Evolutionary conservation across 805 yeast species (phyloP), one percentile per base, ranked within the genome.

Genomic region (Cyberlindnera xylosilytica): DNA sequence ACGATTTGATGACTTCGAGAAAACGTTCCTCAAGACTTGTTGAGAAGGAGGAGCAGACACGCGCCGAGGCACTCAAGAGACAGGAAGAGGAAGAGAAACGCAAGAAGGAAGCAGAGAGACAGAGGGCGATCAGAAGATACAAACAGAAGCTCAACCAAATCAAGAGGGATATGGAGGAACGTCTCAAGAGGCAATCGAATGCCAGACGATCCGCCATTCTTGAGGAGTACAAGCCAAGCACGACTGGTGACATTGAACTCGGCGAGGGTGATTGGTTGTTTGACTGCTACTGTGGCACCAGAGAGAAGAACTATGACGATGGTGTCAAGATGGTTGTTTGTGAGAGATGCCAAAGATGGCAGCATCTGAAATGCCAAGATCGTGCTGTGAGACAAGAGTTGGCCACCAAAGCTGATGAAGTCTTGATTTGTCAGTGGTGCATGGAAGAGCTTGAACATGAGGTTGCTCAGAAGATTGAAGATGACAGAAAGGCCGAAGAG

Each of bases 1-100:
- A 76, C 36, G 74, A 73, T 18, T 60, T 86, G 41, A 62, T 86
- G 55, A 80, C 80, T 4, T 76, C 84, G 43, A 72, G 93, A 54
- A 85, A 86, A 54, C 71, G 87, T 50, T 84, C 91, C 0, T 78
- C 88, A 2, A 72, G 93, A 61, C 61, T 86, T 34, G 86, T 82
- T 51, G 84, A 83, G 16, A 79, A 77, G 54, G 84, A 79, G 47
- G 87, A 83, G 48, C 77, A 74, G 17, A 69, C 69, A 39, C 65
- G 65, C 37, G 58, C 65, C 23, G 70, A 68, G 44, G 13, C 18
- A 24, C 33, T 13, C n/a, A 44, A 34, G 33, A 69, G 69, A 36
- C 68, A 74, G 43, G 76, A 70, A 36, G 72, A 73, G 29, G 55
- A 47, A 22, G 54, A 52, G n/a, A 45, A 45, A 28, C 37, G 34